phyloP scores from a whole-genome alignment of 83 land plant species.

The Diphasiastrum complanatum region DNA sequence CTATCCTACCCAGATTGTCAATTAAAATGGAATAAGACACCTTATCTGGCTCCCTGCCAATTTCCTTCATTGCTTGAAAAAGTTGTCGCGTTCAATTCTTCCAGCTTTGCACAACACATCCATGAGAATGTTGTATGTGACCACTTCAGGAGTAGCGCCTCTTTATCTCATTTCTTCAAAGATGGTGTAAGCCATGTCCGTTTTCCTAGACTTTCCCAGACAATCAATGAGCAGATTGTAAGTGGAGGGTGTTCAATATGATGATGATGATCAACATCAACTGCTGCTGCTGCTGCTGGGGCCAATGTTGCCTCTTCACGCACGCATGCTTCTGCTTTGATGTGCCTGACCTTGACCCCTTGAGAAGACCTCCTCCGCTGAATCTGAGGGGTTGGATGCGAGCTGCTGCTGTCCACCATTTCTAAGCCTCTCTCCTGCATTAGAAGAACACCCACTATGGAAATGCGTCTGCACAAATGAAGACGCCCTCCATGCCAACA shows the following conservation, averaged over 20 bases:
- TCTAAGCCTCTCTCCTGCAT: no score
- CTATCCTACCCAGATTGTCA: neutral
- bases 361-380: no score
- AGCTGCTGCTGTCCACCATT: no score
- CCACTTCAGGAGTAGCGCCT: conserved; percentile 9
- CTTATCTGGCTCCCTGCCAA: neutral
- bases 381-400: no score
- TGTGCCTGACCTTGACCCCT: no score
- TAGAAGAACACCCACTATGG: no score
- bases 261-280: no score
- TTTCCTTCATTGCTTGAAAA: neutral
- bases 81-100: neutral
- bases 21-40: conserved; percentile 10
- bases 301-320: no score
- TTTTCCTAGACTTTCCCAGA: conserved; percentile 10
- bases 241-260: neutral
- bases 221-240: conserved; percentile 2
- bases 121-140: conserved; percentile 4
- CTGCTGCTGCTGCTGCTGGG: no score
- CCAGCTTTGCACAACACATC: conserved; percentile 4
- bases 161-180: neutral
- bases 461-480: no score
- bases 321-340: no score
- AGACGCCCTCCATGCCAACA: no score
- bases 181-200: neutral